A percentile compares a stretch with the other conserved stretches of the same genome.
These are phyloP conservation scores for Mychonastes homosphaera DNA, from an alignment of 139 green algal genomes.

Conservation along the genomic window DNA sequence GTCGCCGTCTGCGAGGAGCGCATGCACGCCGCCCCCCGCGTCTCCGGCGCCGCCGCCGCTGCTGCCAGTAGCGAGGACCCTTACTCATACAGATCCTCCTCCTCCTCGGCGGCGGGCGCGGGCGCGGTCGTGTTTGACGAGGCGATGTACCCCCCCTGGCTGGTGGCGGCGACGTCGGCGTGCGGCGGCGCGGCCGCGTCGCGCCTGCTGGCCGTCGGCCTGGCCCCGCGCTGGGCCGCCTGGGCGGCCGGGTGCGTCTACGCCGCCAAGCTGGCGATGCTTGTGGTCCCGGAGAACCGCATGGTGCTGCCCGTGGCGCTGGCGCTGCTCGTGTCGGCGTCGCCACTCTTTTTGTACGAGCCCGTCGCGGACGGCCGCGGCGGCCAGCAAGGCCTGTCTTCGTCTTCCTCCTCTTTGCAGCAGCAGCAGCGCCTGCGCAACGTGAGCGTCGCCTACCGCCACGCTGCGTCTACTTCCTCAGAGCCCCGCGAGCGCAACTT, in stretches of 20 bases:
- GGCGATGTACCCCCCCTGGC: slow-evolving; percentile 72
- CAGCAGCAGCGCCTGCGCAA: background rate
- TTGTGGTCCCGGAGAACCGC: slow-evolving; percentile 65
- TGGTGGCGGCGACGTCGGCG: slow-evolving; percentile 71
- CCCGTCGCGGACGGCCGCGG: no score
- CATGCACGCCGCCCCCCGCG: slow-evolving; percentile 39
- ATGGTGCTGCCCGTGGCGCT: slow-evolving; percentile 30
- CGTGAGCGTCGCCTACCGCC: no score
- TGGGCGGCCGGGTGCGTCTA: slow-evolving; percentile 60
- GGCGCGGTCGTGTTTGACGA: no score
- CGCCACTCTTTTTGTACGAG: slow-evolving; percentile 27
- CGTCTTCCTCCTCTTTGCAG: slow-evolving; percentile 39
- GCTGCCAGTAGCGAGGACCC: no score
- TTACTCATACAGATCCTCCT: background rate
- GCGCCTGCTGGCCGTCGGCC: slow-evolving; percentile 15
- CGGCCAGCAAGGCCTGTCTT: slow-evolving; percentile 11
- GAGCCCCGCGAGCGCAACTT: background rate
- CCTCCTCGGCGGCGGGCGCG: no score
- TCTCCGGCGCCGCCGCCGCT: slow-evolving; percentile 19
- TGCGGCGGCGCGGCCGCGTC: slow-evolving; percentile 48
- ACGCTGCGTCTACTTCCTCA: no score
- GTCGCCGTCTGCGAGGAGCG: slow-evolving; percentile 64
- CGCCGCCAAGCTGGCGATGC: slow-evolving; percentile 73
- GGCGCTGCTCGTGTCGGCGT: slow-evolving; percentile 17
- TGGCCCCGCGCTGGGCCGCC: slow-evolving; percentile 6